Evolutionary conservation across 75 land plant genomes (phyloP).

Genomic region (Adiantum capillusveneris): DNA sequence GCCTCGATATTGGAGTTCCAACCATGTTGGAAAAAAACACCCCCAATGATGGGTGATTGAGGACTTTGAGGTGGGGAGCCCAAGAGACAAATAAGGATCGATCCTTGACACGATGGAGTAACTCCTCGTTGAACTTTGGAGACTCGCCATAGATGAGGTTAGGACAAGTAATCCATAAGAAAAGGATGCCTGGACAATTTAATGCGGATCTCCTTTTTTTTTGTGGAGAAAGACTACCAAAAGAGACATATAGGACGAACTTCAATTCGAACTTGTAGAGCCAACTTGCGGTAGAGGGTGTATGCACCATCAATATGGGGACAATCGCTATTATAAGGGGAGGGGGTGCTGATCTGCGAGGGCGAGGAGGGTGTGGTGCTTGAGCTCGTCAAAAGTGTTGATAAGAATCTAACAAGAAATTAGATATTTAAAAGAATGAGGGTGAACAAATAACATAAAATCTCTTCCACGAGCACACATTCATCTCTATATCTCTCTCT

Average conservation of each 20-base stretch:
- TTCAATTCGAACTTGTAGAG: slow-evolving; percentile 3
- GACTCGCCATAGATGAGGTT: neutral
- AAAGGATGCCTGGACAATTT: slow-evolving; percentile 9
- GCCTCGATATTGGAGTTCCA: slow-evolving; percentile 14
- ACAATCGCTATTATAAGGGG: too few relatives aligned
- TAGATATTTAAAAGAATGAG: too few relatives aligned
- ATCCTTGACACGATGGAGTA: neutral
- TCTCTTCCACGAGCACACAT: too few relatives aligned
- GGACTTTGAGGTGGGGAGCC: slow-evolving; percentile 8
- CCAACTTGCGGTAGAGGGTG: slow-evolving; percentile 8
- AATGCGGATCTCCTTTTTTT: slow-evolving; percentile 13
- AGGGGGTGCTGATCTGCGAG: neutral
- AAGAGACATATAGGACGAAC: slow-evolving; percentile 14
- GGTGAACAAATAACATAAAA: too few relatives aligned
- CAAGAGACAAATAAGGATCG: neutral
- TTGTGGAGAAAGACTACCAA: slow-evolving; percentile 18
- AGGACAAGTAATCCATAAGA: slow-evolving; percentile 19
- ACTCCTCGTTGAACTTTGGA: neutral
- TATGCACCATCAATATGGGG: too few relatives aligned
- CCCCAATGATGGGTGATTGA: slow-evolving; percentile 2
- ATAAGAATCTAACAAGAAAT: neutral
- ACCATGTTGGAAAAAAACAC: slow-evolving; percentile 12
- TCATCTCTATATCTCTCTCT: too few relatives aligned
- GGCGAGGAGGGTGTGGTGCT: slow-evolving; percentile 5
- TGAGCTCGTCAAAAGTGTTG: slow-evolving; percentile 12